Percentiles rank a stretch among this genome's conserved stretches.
phyloP scores from a whole-genome alignment of 345 rosid genomes.

The Jatropha curcas region DNA sequence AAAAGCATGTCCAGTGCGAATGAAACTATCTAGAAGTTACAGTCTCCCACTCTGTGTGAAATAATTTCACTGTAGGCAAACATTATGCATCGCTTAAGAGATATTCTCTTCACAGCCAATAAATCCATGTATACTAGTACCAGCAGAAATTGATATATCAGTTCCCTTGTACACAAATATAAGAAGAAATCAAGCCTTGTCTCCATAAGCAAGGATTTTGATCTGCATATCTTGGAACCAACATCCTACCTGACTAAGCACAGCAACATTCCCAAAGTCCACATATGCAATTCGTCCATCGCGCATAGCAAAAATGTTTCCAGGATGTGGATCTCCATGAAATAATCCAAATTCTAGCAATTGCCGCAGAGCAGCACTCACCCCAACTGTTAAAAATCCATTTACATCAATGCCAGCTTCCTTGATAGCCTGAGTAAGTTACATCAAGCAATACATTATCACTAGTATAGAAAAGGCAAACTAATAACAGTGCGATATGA shows the following conservation, averaged over 20 bases:
- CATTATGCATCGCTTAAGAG: not conserved
- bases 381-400: slow-evolving; percentile 94
- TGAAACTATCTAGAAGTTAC: slow-evolving; percentile 1
- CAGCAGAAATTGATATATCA: not conserved
- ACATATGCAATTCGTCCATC: slow-evolving; percentile 98
- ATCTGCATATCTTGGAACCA: slow-evolving; percentile 10
- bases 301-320: slow-evolving; percentile 94
- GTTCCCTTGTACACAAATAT: not conserved
- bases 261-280: slow-evolving; percentile 99
- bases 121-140: not conserved
- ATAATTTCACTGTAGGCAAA: not conserved
- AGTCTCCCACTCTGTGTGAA: not conserved
- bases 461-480: slow-evolving; percentile 10
- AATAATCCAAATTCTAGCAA: slow-evolving; percentile 91
- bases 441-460: slow-evolving; percentile 21
- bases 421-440: slow-evolving; percentile 70
- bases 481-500: slow-evolving; percentile 13
- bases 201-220: not conserved
- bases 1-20: not conserved
- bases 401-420: slow-evolving; percentile 82
- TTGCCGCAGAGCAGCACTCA: slow-evolving; percentile 94
- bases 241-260: slow-evolving; percentile 81
- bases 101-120: not conserved
- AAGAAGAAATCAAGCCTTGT: not conserved
- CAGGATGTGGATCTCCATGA: slow-evolving; percentile 99